Conservation (phyloP, 2,329 filamentous ascomycete species). For the Teratosphaeria pseudoeucalypti region DNA sequence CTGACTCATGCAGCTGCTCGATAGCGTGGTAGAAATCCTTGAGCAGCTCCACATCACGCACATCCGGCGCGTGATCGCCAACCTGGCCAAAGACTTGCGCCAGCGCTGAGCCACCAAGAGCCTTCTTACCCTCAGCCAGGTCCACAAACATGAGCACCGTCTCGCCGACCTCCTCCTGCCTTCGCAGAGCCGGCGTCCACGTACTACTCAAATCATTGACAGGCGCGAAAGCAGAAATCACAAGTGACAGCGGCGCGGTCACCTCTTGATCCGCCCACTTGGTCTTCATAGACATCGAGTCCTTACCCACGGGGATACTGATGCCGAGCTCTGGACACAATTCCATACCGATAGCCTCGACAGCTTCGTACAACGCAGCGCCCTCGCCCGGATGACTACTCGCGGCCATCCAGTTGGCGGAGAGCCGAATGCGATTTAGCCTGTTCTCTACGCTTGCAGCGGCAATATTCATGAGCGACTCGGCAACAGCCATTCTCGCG, state of each 20-base stretch:
- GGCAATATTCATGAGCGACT: slow-evolving; percentile 85
- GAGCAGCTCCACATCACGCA: slow-evolving; percentile 69
- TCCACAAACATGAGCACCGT: slow-evolving; percentile 85
- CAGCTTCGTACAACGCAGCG: slow-evolving; percentile 84
- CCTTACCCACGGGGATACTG: slow-evolving; percentile 92
- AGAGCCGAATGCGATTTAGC: slow-evolving; percentile 71
- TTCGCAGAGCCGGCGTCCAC: slow-evolving; percentile 83
- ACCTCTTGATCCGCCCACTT: slow-evolving; percentile 85
- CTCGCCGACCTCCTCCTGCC: slow-evolving; percentile 78
- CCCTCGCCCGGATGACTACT: slow-evolving; percentile 87
- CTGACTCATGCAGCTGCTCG: slow-evolving; percentile 53
- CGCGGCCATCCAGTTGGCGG: slow-evolving; percentile 99
- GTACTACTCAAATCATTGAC: slow-evolving; percentile 75
- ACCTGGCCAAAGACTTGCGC: slow-evolving; percentile 82
- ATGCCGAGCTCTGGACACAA: slow-evolving; percentile 84
- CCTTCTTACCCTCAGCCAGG: slow-evolving; percentile 67
- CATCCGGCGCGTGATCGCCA: slow-evolving; percentile 75
- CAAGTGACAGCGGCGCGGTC: slow-evolving; percentile 79
- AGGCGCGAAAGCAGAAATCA: slow-evolving; percentile 82
- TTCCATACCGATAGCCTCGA: slow-evolving; percentile 84
- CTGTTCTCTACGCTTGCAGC: slow-evolving; percentile 66
- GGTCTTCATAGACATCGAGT: slow-evolving; percentile 98
- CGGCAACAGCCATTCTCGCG: slow-evolving; percentile 90
- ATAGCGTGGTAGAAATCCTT: slow-evolving; percentile 89
- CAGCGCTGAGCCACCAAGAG: slow-evolving; percentile 81